These are phyloP conservation scores for Sclerotinia subarctica DNA, from an alignment of 2,329 filamentous ascomycete species.

Conservation along the genomic window DNA sequence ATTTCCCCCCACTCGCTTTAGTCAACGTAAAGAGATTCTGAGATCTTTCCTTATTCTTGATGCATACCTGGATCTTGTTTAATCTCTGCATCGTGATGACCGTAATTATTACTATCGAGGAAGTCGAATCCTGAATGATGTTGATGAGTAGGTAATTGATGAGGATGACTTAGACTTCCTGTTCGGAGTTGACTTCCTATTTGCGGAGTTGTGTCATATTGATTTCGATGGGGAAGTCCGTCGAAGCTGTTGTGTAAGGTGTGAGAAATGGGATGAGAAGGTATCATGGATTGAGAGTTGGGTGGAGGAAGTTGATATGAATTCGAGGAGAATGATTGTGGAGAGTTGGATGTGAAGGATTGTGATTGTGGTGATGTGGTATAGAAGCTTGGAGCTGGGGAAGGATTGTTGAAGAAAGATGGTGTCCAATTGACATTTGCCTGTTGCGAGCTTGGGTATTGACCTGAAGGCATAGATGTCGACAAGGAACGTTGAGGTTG, in stretches of 20 bases:
- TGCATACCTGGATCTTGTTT: conserved; percentile 13
- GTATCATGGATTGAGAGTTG: not conserved
- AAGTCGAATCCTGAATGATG: conserved; percentile 1
- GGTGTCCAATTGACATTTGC: conserved; percentile 7
- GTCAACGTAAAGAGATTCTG: not conserved
- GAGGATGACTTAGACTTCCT: conserved; percentile 28
- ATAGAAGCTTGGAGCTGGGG: conserved; percentile 24
- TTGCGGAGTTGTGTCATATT: conserved; percentile 15
- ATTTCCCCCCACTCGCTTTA: not conserved
- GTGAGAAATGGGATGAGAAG: not conserved
- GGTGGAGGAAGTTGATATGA: conserved; percentile 28
- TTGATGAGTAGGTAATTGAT: conserved; percentile 19
- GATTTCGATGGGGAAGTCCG: conserved; percentile 10
- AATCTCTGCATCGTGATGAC: not conserved
- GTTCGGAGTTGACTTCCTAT: conserved; percentile 25
- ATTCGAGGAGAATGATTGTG: conserved; percentile 13
- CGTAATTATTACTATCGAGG: not conserved
- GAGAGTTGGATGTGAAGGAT: conserved; percentile 18
- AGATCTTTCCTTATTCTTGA: not conserved
- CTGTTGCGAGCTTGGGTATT: conserved; percentile 23
- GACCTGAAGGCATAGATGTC: conserved; percentile 24
- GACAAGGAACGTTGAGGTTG: conserved; percentile 23
- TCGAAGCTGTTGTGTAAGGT: not conserved
- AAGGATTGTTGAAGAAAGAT: conserved; percentile 23
- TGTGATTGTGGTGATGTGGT: conserved; percentile 29